A percentile compares a stretch with the other conserved stretches of the same genome.
phyloP scores from a whole-genome alignment of 352 stramenopile species.

The Blastocystis sp. region DNA sequence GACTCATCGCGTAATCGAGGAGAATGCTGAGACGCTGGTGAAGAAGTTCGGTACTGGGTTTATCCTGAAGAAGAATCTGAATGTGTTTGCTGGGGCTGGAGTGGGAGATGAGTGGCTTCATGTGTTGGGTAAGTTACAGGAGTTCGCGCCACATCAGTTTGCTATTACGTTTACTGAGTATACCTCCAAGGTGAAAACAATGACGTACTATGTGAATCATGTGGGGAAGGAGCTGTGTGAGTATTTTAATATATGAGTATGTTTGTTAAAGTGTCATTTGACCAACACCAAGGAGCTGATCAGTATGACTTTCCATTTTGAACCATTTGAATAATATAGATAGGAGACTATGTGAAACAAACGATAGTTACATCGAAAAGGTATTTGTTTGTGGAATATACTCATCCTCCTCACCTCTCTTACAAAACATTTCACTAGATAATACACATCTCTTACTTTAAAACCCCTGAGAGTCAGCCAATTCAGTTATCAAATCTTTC shows the following conservation, averaged over 20 bases:
- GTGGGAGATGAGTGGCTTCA: not conserved
- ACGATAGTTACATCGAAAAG: too few relatives aligned
- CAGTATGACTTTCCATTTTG: not conserved
- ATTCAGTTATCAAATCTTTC: not conserved
- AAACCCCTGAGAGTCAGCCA: too few relatives aligned
- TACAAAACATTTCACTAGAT: too few relatives aligned
- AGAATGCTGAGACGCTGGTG: not conserved
- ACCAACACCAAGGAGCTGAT: not conserved
- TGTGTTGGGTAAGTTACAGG: not conserved
- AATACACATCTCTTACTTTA: too few relatives aligned
- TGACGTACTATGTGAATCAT: not conserved
- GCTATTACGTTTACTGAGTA: not conserved
- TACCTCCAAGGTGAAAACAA: not conserved
- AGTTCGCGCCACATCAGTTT: not conserved
- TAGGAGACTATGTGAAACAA: too few relatives aligned
- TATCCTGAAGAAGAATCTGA: slow-evolving; percentile 56
- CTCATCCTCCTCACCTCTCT: too few relatives aligned
- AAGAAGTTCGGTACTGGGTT: slow-evolving; percentile 25
- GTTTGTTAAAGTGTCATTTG: not conserved
- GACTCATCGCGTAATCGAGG: not conserved
- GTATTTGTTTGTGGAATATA: too few relatives aligned
- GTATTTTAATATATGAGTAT: not conserved
- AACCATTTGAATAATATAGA: not conserved
- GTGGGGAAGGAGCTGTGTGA: not conserved
- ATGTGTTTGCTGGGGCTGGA: not conserved